These are phyloP conservation scores for Ichthyophonus hoferi DNA, from an alignment of 208 protist genomes.

Conservation along the genomic window DNA sequence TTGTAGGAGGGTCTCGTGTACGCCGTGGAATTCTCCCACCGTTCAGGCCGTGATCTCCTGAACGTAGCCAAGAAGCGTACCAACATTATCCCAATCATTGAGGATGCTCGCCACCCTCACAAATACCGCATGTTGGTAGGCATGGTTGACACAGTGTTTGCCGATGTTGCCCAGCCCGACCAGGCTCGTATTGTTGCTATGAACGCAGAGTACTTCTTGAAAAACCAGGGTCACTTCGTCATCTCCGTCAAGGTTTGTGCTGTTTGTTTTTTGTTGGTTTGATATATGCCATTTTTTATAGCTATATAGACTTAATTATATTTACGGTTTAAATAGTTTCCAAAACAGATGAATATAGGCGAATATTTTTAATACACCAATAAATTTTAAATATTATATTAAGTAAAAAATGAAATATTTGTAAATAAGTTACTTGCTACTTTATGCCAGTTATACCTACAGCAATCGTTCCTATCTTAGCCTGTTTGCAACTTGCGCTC, in stretches of 20 bases:
- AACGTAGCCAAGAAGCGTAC: constrained; percentile 97
- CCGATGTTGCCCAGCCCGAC: constrained; percentile 99
- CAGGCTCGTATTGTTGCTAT: constrained; percentile 98
- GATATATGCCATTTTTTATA: no score
- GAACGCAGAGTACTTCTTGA: constrained; percentile 98
- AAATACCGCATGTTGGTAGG: constrained; percentile 87
- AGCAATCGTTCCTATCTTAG: no score
- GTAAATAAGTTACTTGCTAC: no score
- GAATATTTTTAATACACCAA: background rate
- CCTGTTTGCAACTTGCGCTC: no score
- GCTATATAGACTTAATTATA: no score
- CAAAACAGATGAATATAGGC: no score
- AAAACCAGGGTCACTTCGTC: constrained; percentile 97
- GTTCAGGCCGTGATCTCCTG: constrained; percentile 97
- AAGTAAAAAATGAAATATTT: no score
- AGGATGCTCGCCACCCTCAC: constrained; percentile 98
- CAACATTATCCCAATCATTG: constrained; percentile 99
- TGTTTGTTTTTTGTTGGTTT: no score
- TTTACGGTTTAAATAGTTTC: no score
- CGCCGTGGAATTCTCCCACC: constrained; percentile 98
- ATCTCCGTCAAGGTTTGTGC: constrained; percentile 96
- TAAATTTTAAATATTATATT: no score
- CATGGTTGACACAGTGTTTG: constrained; percentile 99
- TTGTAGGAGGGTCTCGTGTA: constrained; percentile 92
- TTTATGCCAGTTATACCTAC: no score